Evolutionary conservation across 2,329 filamentous ascomycete genomes (phyloP).

Genomic region (Pyrenophora tritici-repentis): DNA sequence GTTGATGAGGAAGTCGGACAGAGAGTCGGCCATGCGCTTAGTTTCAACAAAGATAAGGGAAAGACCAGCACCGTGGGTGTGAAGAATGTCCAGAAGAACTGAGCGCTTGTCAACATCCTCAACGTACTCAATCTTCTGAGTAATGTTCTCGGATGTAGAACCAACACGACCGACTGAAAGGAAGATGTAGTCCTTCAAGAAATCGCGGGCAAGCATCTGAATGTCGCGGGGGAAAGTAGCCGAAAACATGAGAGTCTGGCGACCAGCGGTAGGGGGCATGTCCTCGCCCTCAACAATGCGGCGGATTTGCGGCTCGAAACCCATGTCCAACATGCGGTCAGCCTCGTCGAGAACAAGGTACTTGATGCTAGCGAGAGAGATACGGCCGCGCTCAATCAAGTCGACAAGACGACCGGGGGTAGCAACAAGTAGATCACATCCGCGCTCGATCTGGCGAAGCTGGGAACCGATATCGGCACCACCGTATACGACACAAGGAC

Average conservation of each 20-base stretch:
- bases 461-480: constrained; percentile 98
- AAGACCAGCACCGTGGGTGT: constrained; percentile 86
- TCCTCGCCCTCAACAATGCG: constrained; percentile 98
- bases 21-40: constrained; percentile 97
- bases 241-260: constrained; percentile 99
- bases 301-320: constrained; percentile 99
- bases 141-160: constrained; percentile 99
- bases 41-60: constrained; percentile 99
- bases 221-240: constrained; percentile 99
- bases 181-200: constrained; percentile 99
- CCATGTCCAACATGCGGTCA: constrained; percentile 99
- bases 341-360: constrained; percentile 98
- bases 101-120: constrained; percentile 98
- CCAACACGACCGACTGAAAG: constrained; percentile 97
- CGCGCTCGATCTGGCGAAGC: constrained; percentile 96
- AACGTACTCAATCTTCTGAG: constrained; percentile 97
- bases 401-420: constrained; percentile 97
- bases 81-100: constrained; percentile 93
- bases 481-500: constrained; percentile 97
- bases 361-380: constrained; percentile 98
- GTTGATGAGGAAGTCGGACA: constrained; percentile 98
- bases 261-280: constrained; percentile 81
- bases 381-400: constrained; percentile 96
- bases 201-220: constrained; percentile 97
- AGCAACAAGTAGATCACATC: constrained; percentile 94